Evolutionary conservation across 805 yeast species (phyloP), one percentile per base, ranked within the genome.

Genomic region (Starmerella tilneyi): DNA sequence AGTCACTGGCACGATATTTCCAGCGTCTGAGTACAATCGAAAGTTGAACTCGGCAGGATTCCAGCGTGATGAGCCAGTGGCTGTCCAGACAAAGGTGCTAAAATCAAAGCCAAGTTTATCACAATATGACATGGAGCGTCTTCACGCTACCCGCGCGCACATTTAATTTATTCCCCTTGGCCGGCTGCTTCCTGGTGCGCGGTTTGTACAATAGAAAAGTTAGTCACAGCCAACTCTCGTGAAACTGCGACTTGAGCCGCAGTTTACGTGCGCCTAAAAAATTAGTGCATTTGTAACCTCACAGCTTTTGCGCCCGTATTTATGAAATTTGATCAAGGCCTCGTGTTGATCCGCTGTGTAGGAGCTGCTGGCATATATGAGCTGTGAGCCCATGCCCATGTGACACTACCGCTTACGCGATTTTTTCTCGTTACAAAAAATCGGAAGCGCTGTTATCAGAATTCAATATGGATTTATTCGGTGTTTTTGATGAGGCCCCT

Each of bases 21-120:
- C 56, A 1, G 59, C 58, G 2, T 45, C 60, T 1, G 59, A 56
- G 41, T 56, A 55, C 41, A 56, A 56, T 36, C 50, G 53, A 4
- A 52, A 51, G 22, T 47, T 56, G 38, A 55, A 55, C 38, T 52
- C 54, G 9, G 56, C 57, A 1, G 60, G 60, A 12, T 56, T 56
- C 39, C 48, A 52, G 23, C 42, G 47, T 5, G 59, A 56, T 31
- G 59, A 56, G 46, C 58, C 59, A 12, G 43, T 42, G 22, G 54
- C 58, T 5, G 40, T 46, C 6, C 41, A 40, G n/a, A 39, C 40
- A 7, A 34, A 38, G 36, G 15, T 36, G 32, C 23, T 43, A 17
- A 44, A 44, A 15, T 22, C 32, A 7, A 35, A 36, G 16, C 40
- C 45, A 5, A 41, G 46, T 3, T 19, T 49, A 22, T 49, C 56